phyloP scores from a whole-genome alignment of 2,329 filamentous ascomycete genomes.

The Aspergillus ochraceus region DNA sequence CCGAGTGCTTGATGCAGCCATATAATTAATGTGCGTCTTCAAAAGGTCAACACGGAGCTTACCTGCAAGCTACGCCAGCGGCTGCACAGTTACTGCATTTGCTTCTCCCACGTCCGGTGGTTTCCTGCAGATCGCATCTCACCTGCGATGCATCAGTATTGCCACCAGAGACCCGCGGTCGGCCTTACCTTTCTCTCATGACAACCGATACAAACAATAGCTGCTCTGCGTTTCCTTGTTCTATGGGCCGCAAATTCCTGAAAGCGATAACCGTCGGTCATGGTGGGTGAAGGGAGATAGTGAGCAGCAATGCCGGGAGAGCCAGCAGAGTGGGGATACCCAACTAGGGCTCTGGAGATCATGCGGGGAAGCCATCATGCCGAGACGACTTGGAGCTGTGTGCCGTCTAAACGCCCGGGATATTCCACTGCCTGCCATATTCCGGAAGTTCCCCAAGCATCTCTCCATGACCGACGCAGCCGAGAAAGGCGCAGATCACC shows the following conservation, averaged over 20 bases:
- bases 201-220: conserved; percentile 12
- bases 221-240: conserved; percentile 10
- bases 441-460: too few species aligned
- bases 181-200: conserved; percentile 14
- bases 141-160: neutral
- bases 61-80: conserved; percentile 10
- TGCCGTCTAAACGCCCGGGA: too few species aligned
- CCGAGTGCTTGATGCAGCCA: too few species aligned
- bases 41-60: neutral
- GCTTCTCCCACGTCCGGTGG: conserved; percentile 7
- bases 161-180: neutral
- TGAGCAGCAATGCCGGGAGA: neutral
- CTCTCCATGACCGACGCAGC: too few species aligned
- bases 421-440: too few species aligned
- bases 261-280: conserved; percentile 6
- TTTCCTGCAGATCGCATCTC: conserved; percentile 14
- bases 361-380: too few species aligned
- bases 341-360: too few species aligned
- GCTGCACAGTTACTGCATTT: conserved; percentile 14
- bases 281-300: neutral
- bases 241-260: conserved; percentile 11
- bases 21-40: too few species aligned
- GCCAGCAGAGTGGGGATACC: too few species aligned
- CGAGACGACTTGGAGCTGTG: too few species aligned
- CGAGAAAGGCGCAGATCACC: too few species aligned